phyloP scores from a whole-genome alignment of 352 stramenopile species.

The Phytophthora tubulina region DNA sequence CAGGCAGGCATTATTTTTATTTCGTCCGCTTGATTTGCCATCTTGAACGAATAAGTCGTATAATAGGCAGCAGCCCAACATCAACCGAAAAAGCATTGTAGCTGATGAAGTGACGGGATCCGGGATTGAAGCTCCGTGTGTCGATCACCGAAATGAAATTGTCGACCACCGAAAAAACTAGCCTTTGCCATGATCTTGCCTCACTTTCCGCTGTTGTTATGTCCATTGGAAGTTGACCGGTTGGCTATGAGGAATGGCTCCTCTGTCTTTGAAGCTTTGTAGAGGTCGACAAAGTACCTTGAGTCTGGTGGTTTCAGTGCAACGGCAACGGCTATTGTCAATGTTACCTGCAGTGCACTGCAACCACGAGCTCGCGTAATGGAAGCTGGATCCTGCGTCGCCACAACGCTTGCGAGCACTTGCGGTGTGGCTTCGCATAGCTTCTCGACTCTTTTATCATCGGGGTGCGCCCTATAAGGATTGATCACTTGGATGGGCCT shows the following conservation, averaged over 20 bases:
- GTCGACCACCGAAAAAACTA: not conserved
- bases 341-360: not conserved
- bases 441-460: constrained; percentile 21
- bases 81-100: too few relatives aligned
- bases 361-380: constrained; percentile 8
- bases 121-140: not conserved
- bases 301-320: not conserved
- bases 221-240: too few relatives aligned
- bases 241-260: not conserved
- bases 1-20: too few relatives aligned
- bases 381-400: constrained; percentile 20
- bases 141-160: not conserved
- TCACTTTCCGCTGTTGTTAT: too few relatives aligned
- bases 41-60: too few relatives aligned
- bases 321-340: too few relatives aligned
- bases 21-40: too few relatives aligned
- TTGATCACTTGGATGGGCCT: constrained; percentile 25
- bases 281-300: not conserved
- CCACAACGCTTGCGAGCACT: constrained; percentile 3
- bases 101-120: too few relatives aligned
- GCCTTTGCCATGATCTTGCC: too few relatives aligned
- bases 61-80: too few relatives aligned
- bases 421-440: constrained; percentile 10
- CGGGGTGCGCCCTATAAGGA: constrained; percentile 17
- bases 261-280: not conserved